Evolutionary conservation across 1,284 basidiomycete species (phyloP), one percentile per base, ranked within the genome.

Genomic region (Erythrobasidium hasegawianum): DNA sequence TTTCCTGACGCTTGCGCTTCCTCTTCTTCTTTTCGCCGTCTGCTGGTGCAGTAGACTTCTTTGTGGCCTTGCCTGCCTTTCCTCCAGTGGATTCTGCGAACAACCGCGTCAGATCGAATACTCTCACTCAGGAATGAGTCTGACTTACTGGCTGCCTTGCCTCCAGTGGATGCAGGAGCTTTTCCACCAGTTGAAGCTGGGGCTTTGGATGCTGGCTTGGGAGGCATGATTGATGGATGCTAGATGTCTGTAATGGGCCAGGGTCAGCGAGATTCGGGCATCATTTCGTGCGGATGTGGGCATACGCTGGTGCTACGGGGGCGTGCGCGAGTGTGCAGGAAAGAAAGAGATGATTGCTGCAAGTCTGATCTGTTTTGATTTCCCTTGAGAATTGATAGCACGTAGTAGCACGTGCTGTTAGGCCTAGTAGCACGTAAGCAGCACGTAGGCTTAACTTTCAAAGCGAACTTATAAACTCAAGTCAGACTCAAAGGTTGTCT

Each of bases 1-100:
- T 69, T 57, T 70, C 89, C 80, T 86, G 86, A 75, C 90, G 78
- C 75, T 87, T 89, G 76, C 86, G 81, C 68, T 85, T 85, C 67
- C 85, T 81, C 3, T 76, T 81, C 71, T 80, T 83, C 71, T 87
- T 85, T 53, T 83, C 81, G 70, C 85, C 83, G 64, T 89, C 87
- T 45, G 59, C 65, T 10, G 60, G 41, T 20, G 56, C 64, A 33
- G 64, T 50, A 13, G 59, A 54, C 64, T 64, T 64, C 61, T 64
- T 66, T 57, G 64, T 57, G 11, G 57, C 64, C 43, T 59, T 59
- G 57, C 57, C 57, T 24, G 62, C 62, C 56, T 65, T 65, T 11
- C 62, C 62, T 29, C 62, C 62, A 55, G 62, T 65, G 56, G 62
- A 65, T 47, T 65, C 62, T 65, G 62, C 29, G 14, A 27, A 41